A percentile compares a stretch with the other conserved stretches of the same genome.
Evolutionary conservation across 441 rosid species (phyloP).

Genomic region (Lepidium campestre): DNA sequence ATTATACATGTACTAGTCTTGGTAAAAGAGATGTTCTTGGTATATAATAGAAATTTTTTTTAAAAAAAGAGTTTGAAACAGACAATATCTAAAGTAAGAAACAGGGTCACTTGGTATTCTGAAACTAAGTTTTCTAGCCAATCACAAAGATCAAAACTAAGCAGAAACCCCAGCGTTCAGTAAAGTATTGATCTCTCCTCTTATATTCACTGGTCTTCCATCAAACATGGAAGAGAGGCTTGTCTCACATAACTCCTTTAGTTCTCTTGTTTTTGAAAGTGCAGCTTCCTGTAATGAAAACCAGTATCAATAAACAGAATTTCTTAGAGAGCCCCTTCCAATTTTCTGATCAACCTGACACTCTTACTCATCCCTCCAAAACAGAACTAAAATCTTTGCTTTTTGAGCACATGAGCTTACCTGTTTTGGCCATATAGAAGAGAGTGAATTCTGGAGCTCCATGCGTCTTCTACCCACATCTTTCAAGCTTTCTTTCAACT

Average conservation of each 20-base stretch:
- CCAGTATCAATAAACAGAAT: constrained; percentile 11
- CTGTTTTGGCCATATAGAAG: constrained; percentile 95
- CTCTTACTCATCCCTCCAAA: neutral
- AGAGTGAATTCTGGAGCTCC: constrained; percentile 90
- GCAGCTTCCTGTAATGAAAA: constrained; percentile 62
- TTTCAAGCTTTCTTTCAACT: constrained; percentile 76
- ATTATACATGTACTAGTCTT: neutral
- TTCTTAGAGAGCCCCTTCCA: neutral
- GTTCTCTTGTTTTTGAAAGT: constrained; percentile 72
- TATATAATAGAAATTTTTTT: neutral
- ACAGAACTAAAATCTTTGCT: neutral
- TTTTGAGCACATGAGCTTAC: constrained; percentile 31
- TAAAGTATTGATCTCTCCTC: constrained; percentile 88
- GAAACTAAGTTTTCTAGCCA: constrained; percentile 13
- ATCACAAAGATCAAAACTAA: constrained; percentile 24
- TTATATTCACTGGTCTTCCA: constrained; percentile 93
- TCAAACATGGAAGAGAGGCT: constrained; percentile 82
- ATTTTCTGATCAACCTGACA: neutral
- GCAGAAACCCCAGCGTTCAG: constrained; percentile 55
- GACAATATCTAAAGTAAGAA: constrained; percentile 3
- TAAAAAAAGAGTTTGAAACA: constrained; percentile 1
- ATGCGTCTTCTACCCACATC: constrained; percentile 54
- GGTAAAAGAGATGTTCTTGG: neutral
- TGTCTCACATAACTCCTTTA: constrained; percentile 80
- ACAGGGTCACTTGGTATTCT: constrained; percentile 3